Evolutionary conservation across 495 filamentous ascomycete genomes (phyloP).

Genomic region (Elasticomyces elasticus): DNA sequence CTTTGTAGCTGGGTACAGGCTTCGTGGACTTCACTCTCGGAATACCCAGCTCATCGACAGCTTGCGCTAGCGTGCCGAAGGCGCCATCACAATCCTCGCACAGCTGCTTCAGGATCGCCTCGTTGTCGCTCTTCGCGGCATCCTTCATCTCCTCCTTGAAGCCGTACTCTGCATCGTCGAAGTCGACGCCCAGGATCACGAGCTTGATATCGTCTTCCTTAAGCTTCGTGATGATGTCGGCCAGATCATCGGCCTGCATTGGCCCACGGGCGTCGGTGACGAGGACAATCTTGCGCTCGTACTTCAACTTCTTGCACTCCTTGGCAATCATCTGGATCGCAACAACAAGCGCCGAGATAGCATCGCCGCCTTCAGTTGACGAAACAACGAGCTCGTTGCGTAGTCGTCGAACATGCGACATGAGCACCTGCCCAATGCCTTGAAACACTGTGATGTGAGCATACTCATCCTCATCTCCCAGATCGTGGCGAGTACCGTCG

Average conservation of each 20-base stretch:
- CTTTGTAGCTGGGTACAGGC: conserved; percentile 69
- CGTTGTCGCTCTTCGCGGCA: conserved; percentile 45
- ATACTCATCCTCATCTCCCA: conserved; percentile 55
- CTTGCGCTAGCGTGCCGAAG: conserved; percentile 77
- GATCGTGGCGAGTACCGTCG: conserved; percentile 61
- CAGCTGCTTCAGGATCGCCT: conserved; percentile 52
- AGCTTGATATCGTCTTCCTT: conserved; percentile 68
- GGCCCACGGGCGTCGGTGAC: conserved; percentile 67
- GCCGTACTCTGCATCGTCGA: conserved; percentile 84
- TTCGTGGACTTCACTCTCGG: conserved; percentile 65
- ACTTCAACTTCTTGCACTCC: conserved; percentile 84
- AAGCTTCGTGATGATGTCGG: conserved; percentile 59
- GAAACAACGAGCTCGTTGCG: conserved; percentile 53
- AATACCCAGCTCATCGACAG: conserved; percentile 62
- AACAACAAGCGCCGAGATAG: conserved; percentile 74
- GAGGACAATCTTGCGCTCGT: conserved; percentile 67
- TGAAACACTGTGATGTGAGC: conserved; percentile 67
- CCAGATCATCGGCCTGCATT: conserved; percentile 58
- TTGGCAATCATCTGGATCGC: conserved; percentile 76
- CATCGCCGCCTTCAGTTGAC: conserved; percentile 63
- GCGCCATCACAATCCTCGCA: conserved; percentile 55
- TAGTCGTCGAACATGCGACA: conserved; percentile 59
- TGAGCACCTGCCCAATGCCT: conserved; percentile 62
- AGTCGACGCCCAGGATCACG: conserved; percentile 75
- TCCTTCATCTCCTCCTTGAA: conserved; percentile 90